Conservation (phyloP, 2,329 filamentous ascomycete species). For the Aspergillus sp. region DNA sequence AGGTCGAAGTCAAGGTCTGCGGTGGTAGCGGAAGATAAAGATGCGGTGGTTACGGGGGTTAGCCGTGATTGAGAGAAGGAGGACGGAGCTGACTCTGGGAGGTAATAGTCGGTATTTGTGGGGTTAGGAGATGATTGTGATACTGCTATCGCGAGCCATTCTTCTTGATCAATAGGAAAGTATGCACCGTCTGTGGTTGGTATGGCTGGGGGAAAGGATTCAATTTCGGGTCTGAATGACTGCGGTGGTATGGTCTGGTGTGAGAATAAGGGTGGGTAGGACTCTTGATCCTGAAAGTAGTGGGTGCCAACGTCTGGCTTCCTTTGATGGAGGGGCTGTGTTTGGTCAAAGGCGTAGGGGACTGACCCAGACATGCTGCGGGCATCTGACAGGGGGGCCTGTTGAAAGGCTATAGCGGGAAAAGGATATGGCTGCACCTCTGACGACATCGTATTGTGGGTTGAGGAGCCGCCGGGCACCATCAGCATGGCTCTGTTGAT, state of each 20-base stretch:
- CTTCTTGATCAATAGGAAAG: background rate
- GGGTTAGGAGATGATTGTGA: background rate
- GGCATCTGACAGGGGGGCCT: constrained; percentile 2
- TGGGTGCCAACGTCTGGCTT: background rate
- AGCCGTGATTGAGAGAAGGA: constrained; percentile 7
- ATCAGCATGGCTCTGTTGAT: background rate
- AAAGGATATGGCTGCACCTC: constrained; percentile 4
- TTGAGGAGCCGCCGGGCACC: background rate
- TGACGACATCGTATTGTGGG: background rate
- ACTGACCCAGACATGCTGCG: background rate
- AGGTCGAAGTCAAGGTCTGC: constrained; percentile 11
- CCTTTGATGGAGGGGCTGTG: background rate
- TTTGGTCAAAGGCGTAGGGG: constrained; percentile 3
- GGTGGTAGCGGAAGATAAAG: constrained; percentile 1
- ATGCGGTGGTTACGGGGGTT: constrained; percentile 2
- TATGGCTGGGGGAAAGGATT: background rate
- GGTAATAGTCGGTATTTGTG: background rate
- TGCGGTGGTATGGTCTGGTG: background rate
- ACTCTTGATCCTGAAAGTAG: constrained; percentile 2
- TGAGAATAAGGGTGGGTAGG: background rate
- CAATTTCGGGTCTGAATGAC: background rate
- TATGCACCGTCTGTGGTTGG: background rate
- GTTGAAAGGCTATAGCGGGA: constrained; percentile 1
- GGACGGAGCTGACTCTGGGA: background rate
- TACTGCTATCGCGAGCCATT: background rate